Base-by-base conservation (phyloP, 306 rosid species). In the Dalbergia cultrata region DNA sequence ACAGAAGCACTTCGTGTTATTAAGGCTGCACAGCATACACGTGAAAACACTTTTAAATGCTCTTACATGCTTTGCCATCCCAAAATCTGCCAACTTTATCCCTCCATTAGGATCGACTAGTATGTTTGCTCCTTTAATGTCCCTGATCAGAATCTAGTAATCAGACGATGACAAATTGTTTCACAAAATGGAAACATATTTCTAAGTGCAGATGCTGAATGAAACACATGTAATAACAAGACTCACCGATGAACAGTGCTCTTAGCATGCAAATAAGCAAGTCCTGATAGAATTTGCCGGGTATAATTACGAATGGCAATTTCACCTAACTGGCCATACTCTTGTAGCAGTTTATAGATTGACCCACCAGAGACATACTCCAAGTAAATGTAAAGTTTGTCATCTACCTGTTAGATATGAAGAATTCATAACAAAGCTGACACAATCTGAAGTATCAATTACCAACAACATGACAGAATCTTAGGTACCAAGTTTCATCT, bases 31-130 rank as follows among this genome's bases (percentile, higher is more conserved):
- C 61, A 69, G 78, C 45, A 86, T 89, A 78, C 82, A 90, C 91
- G 79, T 78, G 88, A 58, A 73, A 80, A 91, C 77, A 86, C 82
- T 78, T 87, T 86, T 82, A 89, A 72, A 89, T 79, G 76, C 88
- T 85, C 93, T 91, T 90, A 94, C 98, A 87, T 91, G 95, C 74
- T 94, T 94, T 72, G 98, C 98, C 97, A 94, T 92, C 82, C 98
- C 98, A 87, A 94, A 94, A 85, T 94, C 98, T 56, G 97, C 97
- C 89, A 94, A 85, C 78, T 94, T 94, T 78, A 94, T 93, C 59
- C 88, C 87, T 67, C 98, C 97, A 86, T 80, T 77, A 80, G 98
- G 98, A 80, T 94, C 98, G 70, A 91, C 98, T 41, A 94, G 91
- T 85, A 94, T 94, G 82, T 94, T 94, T 85, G 97, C 98, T 82